phyloP scores from a whole-genome alignment of 768 basidiomycete species.

The Russula ochroleuca region DNA sequence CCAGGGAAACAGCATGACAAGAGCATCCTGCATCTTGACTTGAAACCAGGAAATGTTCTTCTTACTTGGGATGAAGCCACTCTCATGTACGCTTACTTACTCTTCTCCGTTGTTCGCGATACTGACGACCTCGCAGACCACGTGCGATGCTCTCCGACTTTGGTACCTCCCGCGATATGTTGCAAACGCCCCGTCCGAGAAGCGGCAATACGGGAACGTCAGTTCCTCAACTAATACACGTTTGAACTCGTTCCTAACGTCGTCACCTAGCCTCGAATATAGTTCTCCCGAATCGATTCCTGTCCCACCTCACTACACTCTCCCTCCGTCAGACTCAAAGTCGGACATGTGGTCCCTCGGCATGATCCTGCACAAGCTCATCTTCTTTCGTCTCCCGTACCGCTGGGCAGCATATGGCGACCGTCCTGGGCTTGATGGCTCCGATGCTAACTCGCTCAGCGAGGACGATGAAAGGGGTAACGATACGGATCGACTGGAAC shows the following conservation, averaged over 20 bases:
- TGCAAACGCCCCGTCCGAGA: slow-evolving; percentile 59
- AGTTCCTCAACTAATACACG: slow-evolving; percentile 33
- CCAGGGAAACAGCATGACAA: slow-evolving; percentile 56
- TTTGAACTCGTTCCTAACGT: neutral
- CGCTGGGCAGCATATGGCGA: slow-evolving; percentile 61
- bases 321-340: slow-evolving; percentile 75
- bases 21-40: slow-evolving; percentile 86
- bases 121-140: slow-evolving; percentile 49
- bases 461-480: slow-evolving; percentile 43
- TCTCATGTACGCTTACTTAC: slow-evolving; percentile 54
- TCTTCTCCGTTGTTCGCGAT: neutral
- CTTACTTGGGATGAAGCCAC: slow-evolving; percentile 86
- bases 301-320: slow-evolving; percentile 56
- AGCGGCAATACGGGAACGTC: slow-evolving; percentile 96
- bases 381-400: slow-evolving; percentile 90
- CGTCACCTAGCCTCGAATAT: slow-evolving; percentile 22
- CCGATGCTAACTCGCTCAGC: slow-evolving; percentile 30
- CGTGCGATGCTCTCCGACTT: slow-evolving; percentile 95
- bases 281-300: slow-evolving; percentile 72
- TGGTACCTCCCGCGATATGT: slow-evolving; percentile 90
- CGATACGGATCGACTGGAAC: slow-evolving; percentile 65
- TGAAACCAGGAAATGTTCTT: slow-evolving; percentile 92
- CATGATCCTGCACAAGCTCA: slow-evolving; percentile 90
- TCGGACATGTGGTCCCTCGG: slow-evolving; percentile 97
- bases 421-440: slow-evolving; percentile 29